Percentiles rank a stretch among this genome's conserved stretches.
Conservation (phyloP, 2,329 filamentous ascomycete genomes). For the Bretziella fagacearum region DNA sequence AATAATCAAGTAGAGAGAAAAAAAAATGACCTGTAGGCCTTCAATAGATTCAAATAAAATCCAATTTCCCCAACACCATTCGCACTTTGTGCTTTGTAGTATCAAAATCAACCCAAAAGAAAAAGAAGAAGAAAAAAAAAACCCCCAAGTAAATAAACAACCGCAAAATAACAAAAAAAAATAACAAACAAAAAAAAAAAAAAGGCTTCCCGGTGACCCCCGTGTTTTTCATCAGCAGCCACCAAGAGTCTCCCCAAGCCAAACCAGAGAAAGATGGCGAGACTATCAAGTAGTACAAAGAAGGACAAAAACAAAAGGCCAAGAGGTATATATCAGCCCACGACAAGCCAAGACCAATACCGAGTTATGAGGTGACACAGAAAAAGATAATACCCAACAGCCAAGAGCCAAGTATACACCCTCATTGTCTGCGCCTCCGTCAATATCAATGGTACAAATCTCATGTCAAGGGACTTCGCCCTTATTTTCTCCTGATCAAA, state of each 20-base stretch:
- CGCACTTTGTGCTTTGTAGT: neutral
- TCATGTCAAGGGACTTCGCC: too few species aligned
- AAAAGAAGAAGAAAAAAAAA: conserved; percentile 2
- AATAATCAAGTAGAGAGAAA: neutral
- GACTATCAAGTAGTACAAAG: too few species aligned
- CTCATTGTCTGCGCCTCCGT: too few species aligned
- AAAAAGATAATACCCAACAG: too few species aligned
- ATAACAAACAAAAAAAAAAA: neutral
- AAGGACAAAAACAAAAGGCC: too few species aligned
- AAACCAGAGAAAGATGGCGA: neutral
- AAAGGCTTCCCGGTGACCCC: neutral
- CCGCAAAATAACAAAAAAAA: neutral
- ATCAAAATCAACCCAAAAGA: neutral
- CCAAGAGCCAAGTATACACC: too few species aligned
- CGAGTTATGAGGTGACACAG: too few species aligned
- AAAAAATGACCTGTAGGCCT: neutral
- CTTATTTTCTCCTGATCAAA: too few species aligned
- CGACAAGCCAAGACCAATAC: too few species aligned
- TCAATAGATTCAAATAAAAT: neutral
- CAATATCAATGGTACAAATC: too few species aligned
- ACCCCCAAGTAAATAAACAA: neutral
- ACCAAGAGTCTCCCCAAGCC: neutral
- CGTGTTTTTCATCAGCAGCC: neutral
- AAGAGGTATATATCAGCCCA: too few species aligned
- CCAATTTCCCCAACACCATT: too few species aligned